Percentiles rank a stretch among this genome's conserved stretches.
phyloP scores from a whole-genome alignment of 2,329 filamentous ascomycete species.

The Neophaeococcomyces mojaviensis region DNA sequence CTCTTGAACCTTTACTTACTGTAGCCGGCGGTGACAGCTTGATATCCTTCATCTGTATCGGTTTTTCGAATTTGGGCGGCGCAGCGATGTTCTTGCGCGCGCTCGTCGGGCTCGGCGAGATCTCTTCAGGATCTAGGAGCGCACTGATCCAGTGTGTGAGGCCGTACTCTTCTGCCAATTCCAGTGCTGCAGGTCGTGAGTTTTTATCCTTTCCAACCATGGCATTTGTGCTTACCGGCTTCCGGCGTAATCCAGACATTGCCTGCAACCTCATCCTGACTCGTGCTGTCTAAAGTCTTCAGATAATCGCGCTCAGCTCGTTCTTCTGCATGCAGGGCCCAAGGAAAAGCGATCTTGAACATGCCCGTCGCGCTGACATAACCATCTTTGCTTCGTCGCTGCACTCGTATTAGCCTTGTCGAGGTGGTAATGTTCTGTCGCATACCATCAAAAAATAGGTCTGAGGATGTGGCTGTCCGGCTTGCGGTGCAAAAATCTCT shows the following conservation, averaged over 20 bases:
- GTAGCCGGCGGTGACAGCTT: slow-evolving; percentile 19
- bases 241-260: slow-evolving; percentile 92
- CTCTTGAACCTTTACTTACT: slow-evolving; percentile 29
- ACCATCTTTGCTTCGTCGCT: slow-evolving; percentile 59
- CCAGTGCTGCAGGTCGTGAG: slow-evolving; percentile 54
- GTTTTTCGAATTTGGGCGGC: slow-evolving; percentile 69
- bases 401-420: slow-evolving; percentile 14
- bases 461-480: slow-evolving; percentile 57
- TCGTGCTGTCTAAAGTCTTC: slow-evolving; percentile 68
- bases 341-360: slow-evolving; percentile 63
- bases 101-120: slow-evolving; percentile 58
- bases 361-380: slow-evolving; percentile 61
- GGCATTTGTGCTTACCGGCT: slow-evolving; percentile 44
- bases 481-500: slow-evolving; percentile 79
- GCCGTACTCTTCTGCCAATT: slow-evolving; percentile 77
- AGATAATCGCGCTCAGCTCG: slow-evolving; percentile 61
- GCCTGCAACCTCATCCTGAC: slow-evolving; percentile 84
- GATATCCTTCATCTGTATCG: slow-evolving; percentile 31
- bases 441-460: slow-evolving; percentile 91
- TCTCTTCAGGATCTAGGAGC: slow-evolving; percentile 81
- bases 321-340: slow-evolving; percentile 55
- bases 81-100: slow-evolving; percentile 69
- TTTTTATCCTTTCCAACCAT: slow-evolving; percentile 1
- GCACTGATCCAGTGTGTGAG: slow-evolving; percentile 83
- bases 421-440: not conserved